These are phyloP conservation scores for Colletotrichum sp. DNA, from an alignment of 2,329 filamentous ascomycete species.

Conservation along the genomic window DNA sequence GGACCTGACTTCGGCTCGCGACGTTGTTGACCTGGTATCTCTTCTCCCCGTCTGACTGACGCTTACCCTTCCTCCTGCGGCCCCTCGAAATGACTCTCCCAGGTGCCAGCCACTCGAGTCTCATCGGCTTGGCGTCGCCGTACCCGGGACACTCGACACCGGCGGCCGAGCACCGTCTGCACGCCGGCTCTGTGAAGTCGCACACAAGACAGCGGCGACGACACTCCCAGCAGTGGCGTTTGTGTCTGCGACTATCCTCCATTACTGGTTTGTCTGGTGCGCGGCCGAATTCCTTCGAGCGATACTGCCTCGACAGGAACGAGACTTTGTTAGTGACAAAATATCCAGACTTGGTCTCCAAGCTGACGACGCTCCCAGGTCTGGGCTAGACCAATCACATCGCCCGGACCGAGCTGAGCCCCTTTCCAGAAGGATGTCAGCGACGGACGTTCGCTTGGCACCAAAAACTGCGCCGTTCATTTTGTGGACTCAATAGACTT, in stretches of 20 bases:
- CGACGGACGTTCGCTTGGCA: not conserved
- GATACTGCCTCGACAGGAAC: not conserved
- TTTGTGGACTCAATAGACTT: not conserved
- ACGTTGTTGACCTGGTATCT: not conserved
- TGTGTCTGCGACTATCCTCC: not conserved
- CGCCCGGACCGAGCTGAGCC: not conserved
- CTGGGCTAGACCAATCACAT: not conserved
- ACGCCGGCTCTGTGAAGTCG: not conserved
- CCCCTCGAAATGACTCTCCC: not conserved
- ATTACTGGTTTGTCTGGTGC: not conserved
- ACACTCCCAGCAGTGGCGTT: slow-evolving; percentile 7
- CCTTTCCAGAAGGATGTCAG: not conserved
- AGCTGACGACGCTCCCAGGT: not conserved
- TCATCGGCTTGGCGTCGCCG: not conserved
- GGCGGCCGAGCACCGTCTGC: not conserved
- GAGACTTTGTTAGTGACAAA: not conserved
- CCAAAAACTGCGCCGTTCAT: not conserved
- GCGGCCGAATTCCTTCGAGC: fast-evolving
- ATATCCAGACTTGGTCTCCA: not conserved
- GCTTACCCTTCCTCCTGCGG: not conserved
- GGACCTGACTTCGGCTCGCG: not conserved
- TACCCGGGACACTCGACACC: slow-evolving; percentile 1
- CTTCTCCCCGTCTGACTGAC: not conserved
- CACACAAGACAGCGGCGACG: not conserved
- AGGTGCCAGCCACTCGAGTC: not conserved